Percentiles rank a stretch among this genome's conserved stretches.
Conservation (phyloP, 129 eudicot genomes). For the Sambucus nigra region DNA sequence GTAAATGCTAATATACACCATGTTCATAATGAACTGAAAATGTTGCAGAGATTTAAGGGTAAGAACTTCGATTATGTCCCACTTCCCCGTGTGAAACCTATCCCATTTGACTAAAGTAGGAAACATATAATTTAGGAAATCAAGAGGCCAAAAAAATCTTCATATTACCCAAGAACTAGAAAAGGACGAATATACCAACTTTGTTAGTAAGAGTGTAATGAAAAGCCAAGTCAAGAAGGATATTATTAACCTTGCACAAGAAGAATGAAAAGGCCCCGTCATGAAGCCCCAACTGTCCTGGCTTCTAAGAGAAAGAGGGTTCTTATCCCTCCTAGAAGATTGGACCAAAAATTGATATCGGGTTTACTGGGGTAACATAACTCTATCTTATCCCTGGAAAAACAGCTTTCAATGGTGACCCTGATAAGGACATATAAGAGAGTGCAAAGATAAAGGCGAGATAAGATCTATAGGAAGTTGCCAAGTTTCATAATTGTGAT, state of each 20-base stretch:
- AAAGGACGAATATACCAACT: conserved; percentile 33
- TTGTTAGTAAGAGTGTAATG: conserved; percentile 21
- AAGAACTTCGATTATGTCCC: conserved; percentile 29
- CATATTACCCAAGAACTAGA: conserved; percentile 36
- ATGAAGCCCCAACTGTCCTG: conserved; percentile 31
- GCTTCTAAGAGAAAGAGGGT: conserved; percentile 66
- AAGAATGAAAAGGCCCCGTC: conserved; percentile 52
- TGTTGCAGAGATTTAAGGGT: too few species aligned
- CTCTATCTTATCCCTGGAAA: conserved; percentile 77
- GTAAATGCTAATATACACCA: too few species aligned
- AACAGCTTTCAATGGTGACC: conserved; percentile 84
- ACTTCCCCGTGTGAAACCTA: conserved; percentile 28
- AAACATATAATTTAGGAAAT: conserved; percentile 22
- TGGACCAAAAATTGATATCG: conserved; percentile 68
- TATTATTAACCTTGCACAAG: conserved; percentile 62
- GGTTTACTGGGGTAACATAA: conserved; percentile 99
- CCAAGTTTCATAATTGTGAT: conserved; percentile 89
- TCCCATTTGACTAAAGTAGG: conserved; percentile 37
- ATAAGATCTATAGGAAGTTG: conserved; percentile 97
- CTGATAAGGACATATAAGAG: conserved; percentile 89
- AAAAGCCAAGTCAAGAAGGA: conserved; percentile 78
- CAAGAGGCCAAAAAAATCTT: conserved; percentile 23
- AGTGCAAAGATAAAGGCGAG: conserved; percentile 83
- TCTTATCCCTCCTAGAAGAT: conserved; percentile 58
- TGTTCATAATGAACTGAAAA: too few species aligned